Conservation (phyloP, 805 yeast genomes). For the Priceomyces haplophilus region DNA sequence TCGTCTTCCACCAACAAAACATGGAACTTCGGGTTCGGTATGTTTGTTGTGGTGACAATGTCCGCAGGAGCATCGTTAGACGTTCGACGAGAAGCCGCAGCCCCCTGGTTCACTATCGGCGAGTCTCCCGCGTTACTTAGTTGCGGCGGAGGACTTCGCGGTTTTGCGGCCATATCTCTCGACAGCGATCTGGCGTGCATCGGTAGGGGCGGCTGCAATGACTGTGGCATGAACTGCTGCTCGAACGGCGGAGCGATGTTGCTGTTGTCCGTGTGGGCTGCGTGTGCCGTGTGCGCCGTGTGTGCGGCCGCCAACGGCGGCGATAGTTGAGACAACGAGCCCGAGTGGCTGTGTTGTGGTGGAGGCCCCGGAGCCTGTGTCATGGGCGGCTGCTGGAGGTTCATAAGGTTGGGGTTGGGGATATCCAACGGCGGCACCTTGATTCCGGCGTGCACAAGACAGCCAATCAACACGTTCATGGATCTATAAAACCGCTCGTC, state of each 20-base stretch:
- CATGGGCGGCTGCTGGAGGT: slow-evolving; percentile 9
- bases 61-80: slow-evolving; percentile 1
- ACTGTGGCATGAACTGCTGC: slow-evolving; percentile 3
- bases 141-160: slow-evolving; percentile 14
- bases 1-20: slow-evolving; percentile 80
- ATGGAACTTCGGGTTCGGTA: slow-evolving; percentile 53
- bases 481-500: slow-evolving; percentile 57
- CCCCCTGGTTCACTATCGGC: slow-evolving; percentile 9
- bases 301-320: slow-evolving; percentile 9
- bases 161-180: slow-evolving; percentile 14
- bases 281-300: background rate
- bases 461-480: slow-evolving; percentile 47
- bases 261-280: background rate
- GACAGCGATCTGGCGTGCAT: slow-evolving; percentile 8
- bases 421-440: slow-evolving; percentile 63
- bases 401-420: slow-evolving; percentile 38
- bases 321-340: slow-evolving; percentile 9
- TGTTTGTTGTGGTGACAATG: slow-evolving; percentile 18
- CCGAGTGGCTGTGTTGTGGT: slow-evolving; percentile 7
- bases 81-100: background rate
- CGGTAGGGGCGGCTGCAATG: slow-evolving; percentile 5
- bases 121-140: slow-evolving; percentile 11
- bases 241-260: slow-evolving; percentile 5
- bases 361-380: slow-evolving; percentile 5
- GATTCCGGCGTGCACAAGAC: slow-evolving; percentile 58